Percentiles rank a stretch among this genome's conserved stretches.
Conservation (phyloP, 805 yeast genomes). For the Candida dajiaensis region DNA sequence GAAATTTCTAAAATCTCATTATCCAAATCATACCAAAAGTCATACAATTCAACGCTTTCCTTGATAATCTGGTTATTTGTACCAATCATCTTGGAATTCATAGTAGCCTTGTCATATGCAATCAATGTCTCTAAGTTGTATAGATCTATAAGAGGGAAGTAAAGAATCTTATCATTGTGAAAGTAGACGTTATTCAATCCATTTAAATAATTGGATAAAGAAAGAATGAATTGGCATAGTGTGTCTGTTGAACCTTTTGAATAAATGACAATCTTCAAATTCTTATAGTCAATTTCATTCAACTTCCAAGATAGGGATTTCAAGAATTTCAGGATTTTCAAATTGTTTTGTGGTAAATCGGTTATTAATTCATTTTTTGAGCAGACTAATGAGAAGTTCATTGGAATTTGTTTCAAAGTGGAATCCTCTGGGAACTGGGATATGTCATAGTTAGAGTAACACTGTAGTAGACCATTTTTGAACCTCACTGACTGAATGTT, state of each 20-base stretch:
- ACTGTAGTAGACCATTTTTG: conserved; percentile 18
- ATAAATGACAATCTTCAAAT: conserved; percentile 34
- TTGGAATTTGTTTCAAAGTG: conserved; percentile 27
- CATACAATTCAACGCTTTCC: conserved; percentile 50
- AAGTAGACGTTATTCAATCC: conserved; percentile 37
- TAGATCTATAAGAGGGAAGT: conserved; percentile 57
- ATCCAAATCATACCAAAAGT: conserved; percentile 57
- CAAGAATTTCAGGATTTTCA: conserved; percentile 23
- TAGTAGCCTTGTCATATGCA: conserved; percentile 16
- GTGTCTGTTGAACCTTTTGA: conserved; percentile 35
- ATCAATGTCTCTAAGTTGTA: conserved; percentile 44
- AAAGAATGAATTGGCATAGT: conserved; percentile 37
- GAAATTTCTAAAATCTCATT: conserved; percentile 28
- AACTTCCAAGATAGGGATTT: conserved; percentile 28
- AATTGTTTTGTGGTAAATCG: conserved; percentile 19
- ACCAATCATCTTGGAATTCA: conserved; percentile 46
- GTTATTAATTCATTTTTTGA: conserved; percentile 17
- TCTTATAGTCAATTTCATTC: conserved; percentile 32
- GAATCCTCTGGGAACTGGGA: conserved; percentile 28
- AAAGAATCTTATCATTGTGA: conserved; percentile 35
- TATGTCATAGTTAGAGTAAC: conserved; percentile 26
- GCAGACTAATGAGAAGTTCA: conserved; percentile 20
- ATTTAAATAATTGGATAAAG: conserved; percentile 33
- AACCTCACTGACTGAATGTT: conserved; percentile 12
- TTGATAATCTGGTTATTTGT: conserved; percentile 64